Conservation (phyloP, 768 basidiomycete genomes). For the Neoboletus magnificus region DNA sequence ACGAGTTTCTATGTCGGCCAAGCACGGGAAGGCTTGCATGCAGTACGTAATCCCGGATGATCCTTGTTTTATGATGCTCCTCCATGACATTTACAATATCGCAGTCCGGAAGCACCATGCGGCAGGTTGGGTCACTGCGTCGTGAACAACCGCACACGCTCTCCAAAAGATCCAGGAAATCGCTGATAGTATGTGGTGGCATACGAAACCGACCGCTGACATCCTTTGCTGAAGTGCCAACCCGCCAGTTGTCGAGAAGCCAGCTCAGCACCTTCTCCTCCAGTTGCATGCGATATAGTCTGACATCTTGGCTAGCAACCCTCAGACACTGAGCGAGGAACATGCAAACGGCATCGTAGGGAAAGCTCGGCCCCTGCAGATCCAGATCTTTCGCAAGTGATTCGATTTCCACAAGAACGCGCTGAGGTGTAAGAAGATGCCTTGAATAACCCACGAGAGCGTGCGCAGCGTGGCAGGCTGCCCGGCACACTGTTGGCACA, state of each 20-base stretch:
- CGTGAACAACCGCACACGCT: conserved; percentile 57
- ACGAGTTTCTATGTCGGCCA: conserved; percentile 8
- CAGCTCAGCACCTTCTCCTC: conserved; percentile 84
- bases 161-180: conserved; percentile 62
- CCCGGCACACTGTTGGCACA: conserved; percentile 66
- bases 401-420: conserved; percentile 72
- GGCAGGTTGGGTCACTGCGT: conserved; percentile 43
- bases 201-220: conserved; percentile 39
- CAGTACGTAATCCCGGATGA: conserved; percentile 71
- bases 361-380: conserved; percentile 84
- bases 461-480: conserved; percentile 71
- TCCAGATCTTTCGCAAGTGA: conserved; percentile 77
- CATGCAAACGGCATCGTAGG: conserved; percentile 86
- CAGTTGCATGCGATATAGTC: conserved; percentile 79
- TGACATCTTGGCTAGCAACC: conserved; percentile 75
- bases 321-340: conserved; percentile 70
- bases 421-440: conserved; percentile 49
- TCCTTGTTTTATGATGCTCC: conserved; percentile 52
- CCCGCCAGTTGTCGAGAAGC: conserved; percentile 71
- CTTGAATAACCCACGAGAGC: conserved; percentile 46
- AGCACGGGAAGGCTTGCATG: conserved; percentile 56
- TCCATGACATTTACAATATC: conserved; percentile 57
- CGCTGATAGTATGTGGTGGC: conserved; percentile 52
- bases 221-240: conserved; percentile 39
- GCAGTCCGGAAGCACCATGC: conserved; percentile 67